phyloP scores from a whole-genome alignment of 495 filamentous ascomycete genomes.

The Chaetomium tenue region DNA sequence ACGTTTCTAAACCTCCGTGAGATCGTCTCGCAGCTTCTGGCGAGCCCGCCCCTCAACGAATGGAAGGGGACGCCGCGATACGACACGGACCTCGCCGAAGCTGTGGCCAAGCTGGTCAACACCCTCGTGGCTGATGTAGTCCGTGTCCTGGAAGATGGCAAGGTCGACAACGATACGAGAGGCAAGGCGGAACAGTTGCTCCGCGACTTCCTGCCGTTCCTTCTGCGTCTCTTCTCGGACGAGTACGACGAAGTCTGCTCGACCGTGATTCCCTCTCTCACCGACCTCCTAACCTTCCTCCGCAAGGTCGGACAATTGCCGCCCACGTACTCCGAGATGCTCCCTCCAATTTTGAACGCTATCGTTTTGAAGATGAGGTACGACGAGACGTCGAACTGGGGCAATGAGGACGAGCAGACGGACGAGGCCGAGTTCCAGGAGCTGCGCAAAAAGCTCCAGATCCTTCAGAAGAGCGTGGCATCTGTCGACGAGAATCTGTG shows the following conservation, averaged over 20 bases:
- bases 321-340: slow-evolving; percentile 67
- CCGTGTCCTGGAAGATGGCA: slow-evolving; percentile 61
- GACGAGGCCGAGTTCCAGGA: slow-evolving; percentile 99
- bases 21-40: slow-evolving; percentile 77
- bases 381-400: slow-evolving; percentile 92
- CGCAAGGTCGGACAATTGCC: slow-evolving; percentile 70
- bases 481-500: slow-evolving; percentile 81
- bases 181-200: slow-evolving; percentile 70
- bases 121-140: slow-evolving; percentile 82
- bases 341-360: slow-evolving; percentile 82
- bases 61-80: slow-evolving; percentile 77
- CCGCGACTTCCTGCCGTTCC: slow-evolving; percentile 74
- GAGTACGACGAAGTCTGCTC: slow-evolving; percentile 98
- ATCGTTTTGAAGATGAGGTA: slow-evolving; percentile 95
- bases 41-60: slow-evolving; percentile 72
- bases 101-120: slow-evolving; percentile 94
- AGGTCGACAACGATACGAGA: slow-evolving; percentile 53
- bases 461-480: slow-evolving; percentile 86
- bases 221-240: slow-evolving; percentile 92
- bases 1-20: slow-evolving; percentile 78
- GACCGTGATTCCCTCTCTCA: slow-evolving; percentile 85
- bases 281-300: slow-evolving; percentile 83
- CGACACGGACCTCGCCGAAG: slow-evolving; percentile 91
- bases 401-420: slow-evolving; percentile 87
- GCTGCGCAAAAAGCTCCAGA: slow-evolving; percentile 79